Conservation (phyloP, 768 basidiomycete genomes). For the Pulveroboletus frians region DNA sequence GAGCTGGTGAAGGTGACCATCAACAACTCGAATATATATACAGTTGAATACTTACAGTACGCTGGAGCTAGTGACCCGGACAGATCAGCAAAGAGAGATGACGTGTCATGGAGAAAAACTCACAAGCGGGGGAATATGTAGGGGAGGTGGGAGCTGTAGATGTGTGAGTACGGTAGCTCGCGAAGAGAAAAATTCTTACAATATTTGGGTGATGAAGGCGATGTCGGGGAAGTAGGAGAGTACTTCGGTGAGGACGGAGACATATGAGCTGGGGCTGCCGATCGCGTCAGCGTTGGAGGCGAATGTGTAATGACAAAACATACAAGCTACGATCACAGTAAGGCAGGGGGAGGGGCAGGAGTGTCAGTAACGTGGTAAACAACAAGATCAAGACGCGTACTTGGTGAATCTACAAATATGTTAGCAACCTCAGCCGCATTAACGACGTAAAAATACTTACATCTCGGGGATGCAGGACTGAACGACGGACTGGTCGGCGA, state of each 20-base stretch:
- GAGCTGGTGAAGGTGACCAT: slow-evolving; percentile 42
- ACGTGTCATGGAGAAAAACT: slow-evolving; percentile 30
- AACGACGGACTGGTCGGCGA: slow-evolving; percentile 89
- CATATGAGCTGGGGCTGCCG: slow-evolving; percentile 67
- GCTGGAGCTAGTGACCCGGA: slow-evolving; percentile 52
- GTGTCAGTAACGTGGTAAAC: slow-evolving; percentile 22
- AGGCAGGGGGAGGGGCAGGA: not conserved
- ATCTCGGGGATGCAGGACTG: slow-evolving; percentile 89
- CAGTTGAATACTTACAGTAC: slow-evolving; percentile 55
- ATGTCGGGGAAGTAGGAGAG: slow-evolving; percentile 89
- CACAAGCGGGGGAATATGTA: slow-evolving; percentile 83
- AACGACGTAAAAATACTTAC: slow-evolving; percentile 40
- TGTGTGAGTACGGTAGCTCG: slow-evolving; percentile 6
- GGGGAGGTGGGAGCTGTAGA: slow-evolving; percentile 76
- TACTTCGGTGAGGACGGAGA: slow-evolving; percentile 91
- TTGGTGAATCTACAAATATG: slow-evolving; percentile 61
- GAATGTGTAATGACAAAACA: slow-evolving; percentile 26
- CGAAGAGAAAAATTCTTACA: slow-evolving; percentile 45
- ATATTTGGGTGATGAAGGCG: slow-evolving; percentile 89
- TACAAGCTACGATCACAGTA: slow-evolving; percentile 50
- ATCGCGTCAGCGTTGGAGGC: slow-evolving; percentile 6
- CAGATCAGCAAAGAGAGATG: slow-evolving; percentile 3
- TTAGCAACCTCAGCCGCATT: not conserved
- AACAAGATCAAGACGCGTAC: slow-evolving; percentile 41
- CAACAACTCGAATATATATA: not conserved